phyloP scores from a whole-genome alignment of 164 flowering plant genomes.

The Umbellularia californica region DNA sequence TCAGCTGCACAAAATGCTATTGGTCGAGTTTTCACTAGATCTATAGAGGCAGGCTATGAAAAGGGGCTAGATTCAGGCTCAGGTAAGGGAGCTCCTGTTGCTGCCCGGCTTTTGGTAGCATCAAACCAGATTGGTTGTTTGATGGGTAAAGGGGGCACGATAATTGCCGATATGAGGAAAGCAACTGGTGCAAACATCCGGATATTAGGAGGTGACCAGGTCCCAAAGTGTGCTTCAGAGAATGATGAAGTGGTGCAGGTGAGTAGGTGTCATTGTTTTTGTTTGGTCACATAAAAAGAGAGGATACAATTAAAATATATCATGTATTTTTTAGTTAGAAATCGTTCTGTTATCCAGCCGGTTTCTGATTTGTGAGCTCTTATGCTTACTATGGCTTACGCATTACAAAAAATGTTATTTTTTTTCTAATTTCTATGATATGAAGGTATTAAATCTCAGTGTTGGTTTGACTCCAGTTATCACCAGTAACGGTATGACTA shows the following conservation, averaged over 20 bases:
- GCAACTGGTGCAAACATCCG: constrained; percentile 56
- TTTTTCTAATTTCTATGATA: too few relatives aligned
- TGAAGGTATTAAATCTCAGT: too few relatives aligned
- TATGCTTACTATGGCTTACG: too few relatives aligned
- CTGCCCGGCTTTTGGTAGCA: constrained; percentile 60
- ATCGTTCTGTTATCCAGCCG: not conserved
- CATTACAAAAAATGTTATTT: too few relatives aligned
- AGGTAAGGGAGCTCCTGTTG: constrained; percentile 38
- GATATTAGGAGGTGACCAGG: constrained; percentile 48
- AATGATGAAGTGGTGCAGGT: constrained; percentile 86
- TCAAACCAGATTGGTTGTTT: constrained; percentile 73
- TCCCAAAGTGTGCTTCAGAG: constrained; percentile 73
- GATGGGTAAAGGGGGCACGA: constrained; percentile 80
- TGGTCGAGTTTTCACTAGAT: constrained; percentile 56
- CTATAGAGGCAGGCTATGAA: constrained; percentile 47
- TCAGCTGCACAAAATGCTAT: constrained; percentile 80
- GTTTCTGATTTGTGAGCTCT: not conserved
- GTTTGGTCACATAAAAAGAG: not conserved
- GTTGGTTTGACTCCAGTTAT: too few relatives aligned
- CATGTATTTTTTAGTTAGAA: not conserved
- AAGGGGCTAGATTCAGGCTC: constrained; percentile 45
- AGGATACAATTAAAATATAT: not conserved
- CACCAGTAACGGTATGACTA: too few relatives aligned
- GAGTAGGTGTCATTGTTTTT: constrained; percentile 1
- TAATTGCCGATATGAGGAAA: constrained; percentile 73